Evolutionary conservation across 202 grass and related monocot species (phyloP).

Genomic region (Setaria viridis): DNA sequence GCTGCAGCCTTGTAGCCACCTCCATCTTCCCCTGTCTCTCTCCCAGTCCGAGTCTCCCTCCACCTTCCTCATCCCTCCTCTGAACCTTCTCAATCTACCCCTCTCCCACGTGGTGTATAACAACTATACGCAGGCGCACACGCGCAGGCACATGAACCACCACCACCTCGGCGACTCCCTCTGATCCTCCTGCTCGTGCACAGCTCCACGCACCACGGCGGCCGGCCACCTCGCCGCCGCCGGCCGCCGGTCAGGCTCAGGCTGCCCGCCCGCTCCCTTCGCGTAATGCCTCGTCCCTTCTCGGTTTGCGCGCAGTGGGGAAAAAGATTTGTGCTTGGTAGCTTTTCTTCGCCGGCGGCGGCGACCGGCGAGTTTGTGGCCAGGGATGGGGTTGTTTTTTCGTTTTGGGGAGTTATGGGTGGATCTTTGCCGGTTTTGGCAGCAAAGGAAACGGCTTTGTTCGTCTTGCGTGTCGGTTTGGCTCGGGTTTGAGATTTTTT

Average conservation of each 20-base stretch:
- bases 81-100: conserved; percentile 38
- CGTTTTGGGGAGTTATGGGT: background rate
- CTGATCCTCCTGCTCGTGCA: background rate
- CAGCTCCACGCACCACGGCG: background rate
- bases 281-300: conserved; percentile 26
- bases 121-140: conserved; percentile 31
- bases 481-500: background rate
- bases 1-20: conserved; percentile 30
- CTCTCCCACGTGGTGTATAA: conserved; percentile 46
- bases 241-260: background rate
- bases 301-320: background rate
- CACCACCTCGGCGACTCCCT: conserved; percentile 16
- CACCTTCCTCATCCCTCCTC: background rate
- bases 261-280: background rate
- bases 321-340: background rate
- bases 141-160: conserved; percentile 27
- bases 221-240: background rate
- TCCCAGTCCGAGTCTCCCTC: background rate
- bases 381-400: background rate
- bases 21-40: background rate
- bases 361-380: background rate
- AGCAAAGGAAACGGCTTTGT: conserved; percentile 3
- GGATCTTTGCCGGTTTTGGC: conserved; percentile 45
- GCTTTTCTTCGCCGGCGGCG: background rate
- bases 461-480: conserved; percentile 10